Percentiles rank a stretch among this genome's conserved stretches.
phyloP scores from a whole-genome alignment of 805 yeast species.

The Suhomyces prunicola region DNA sequence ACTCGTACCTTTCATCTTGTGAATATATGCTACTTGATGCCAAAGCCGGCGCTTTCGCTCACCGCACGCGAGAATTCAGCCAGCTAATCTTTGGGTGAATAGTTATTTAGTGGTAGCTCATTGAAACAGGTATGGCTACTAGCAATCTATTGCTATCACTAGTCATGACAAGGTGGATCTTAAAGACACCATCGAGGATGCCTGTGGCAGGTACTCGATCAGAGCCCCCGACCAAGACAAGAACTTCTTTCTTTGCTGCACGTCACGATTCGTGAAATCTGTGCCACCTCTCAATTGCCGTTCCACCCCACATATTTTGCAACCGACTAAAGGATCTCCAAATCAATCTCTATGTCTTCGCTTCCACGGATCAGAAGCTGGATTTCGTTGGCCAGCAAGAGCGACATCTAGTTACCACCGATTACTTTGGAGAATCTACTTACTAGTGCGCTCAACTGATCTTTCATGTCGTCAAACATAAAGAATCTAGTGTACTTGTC shows the following conservation, averaged over 20 bases:
- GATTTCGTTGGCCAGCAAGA: conserved; percentile 80
- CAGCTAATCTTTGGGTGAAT: conserved; percentile 49
- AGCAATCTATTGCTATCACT: conserved; percentile 57
- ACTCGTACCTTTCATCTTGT: too few species aligned
- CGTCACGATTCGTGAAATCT: conserved; percentile 40
- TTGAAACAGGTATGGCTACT: conserved; percentile 89
- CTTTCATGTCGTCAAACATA: conserved; percentile 50
- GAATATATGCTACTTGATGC: conserved; percentile 45
- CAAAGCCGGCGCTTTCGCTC: conserved; percentile 83
- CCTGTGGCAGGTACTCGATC: conserved; percentile 95
- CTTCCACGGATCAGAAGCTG: conserved; percentile 77
- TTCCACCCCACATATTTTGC: conserved; percentile 73
- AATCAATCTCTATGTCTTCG: conserved; percentile 62
- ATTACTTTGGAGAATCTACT: conserved; percentile 74
- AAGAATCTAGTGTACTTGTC: conserved; percentile 59
- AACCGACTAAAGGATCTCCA: conserved; percentile 61
- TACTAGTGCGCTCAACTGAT: conserved; percentile 56
- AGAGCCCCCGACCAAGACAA: conserved; percentile 84
- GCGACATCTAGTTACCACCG: conserved; percentile 74
- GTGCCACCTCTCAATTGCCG: conserved; percentile 30
- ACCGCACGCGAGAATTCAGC: conserved; percentile 66
- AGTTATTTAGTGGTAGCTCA: conserved; percentile 75
- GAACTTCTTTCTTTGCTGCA: conserved; percentile 59
- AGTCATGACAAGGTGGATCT: conserved; percentile 50
- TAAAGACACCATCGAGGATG: conserved; percentile 66